A percentile compares a stretch with the other conserved stretches of the same genome.
These are phyloP conservation scores for Nitzschia sp. DNA, from an alignment of 108 stramenopile genomes.

Conservation along the genomic window DNA sequence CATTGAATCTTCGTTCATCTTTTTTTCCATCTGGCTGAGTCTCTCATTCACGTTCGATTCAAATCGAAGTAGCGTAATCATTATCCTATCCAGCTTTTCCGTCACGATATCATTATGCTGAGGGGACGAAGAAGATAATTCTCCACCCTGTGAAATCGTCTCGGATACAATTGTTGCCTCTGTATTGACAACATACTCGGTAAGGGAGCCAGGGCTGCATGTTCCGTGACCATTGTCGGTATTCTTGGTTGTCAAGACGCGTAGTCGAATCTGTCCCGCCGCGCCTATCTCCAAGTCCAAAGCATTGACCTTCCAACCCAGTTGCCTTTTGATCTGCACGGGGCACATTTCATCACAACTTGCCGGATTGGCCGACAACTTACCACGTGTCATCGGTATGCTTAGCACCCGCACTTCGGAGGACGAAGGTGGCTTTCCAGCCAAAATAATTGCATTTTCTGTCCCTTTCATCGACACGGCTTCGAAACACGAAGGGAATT, in stretches of 20 bases:
- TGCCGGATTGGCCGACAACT: neutral
- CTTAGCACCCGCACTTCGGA: neutral
- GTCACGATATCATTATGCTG: neutral
- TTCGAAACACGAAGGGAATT: neutral
- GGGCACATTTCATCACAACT: neutral
- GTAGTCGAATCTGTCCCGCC: neutral
- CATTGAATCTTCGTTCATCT: neutral
- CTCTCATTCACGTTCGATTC: neutral
- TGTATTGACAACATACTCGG: neutral
- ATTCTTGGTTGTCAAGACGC: neutral
- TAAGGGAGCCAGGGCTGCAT: neutral
- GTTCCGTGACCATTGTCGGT: neutral
- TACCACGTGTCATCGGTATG: neutral
- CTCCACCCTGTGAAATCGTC: neutral
- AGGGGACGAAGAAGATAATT: neutral
- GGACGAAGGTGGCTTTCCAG: neutral
- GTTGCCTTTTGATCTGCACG: neutral
- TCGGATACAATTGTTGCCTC: neutral
- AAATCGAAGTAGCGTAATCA: slow-evolving; percentile 1
- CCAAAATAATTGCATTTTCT: neutral
- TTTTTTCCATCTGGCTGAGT: neutral
- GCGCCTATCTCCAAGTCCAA: neutral
- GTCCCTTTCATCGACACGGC: neutral
- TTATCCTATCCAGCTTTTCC: neutral
- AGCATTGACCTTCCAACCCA: neutral